These are phyloP conservation scores for Cupressus sempervirens DNA, from an alignment of 75 land plant species.

Conservation along the genomic window DNA sequence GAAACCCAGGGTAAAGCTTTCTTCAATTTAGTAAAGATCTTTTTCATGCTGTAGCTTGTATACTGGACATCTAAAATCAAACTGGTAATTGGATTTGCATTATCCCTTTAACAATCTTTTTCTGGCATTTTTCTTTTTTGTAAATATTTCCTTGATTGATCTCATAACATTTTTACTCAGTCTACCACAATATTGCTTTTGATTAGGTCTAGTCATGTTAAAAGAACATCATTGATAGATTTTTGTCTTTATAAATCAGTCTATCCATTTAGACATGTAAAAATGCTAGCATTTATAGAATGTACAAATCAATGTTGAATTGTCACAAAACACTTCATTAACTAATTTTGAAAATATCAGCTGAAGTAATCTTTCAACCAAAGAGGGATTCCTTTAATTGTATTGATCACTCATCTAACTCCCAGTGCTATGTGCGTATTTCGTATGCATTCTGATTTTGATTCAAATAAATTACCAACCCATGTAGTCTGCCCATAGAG, in stretches of 20 bases:
- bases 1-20: too few relatives aligned
- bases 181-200: background rate
- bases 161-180: background rate
- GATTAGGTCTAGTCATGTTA: too few relatives aligned
- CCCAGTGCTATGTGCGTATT: background rate
- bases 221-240: background rate
- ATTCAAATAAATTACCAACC: background rate
- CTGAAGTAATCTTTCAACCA: slow-evolving; percentile 15
- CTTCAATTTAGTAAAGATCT: background rate
- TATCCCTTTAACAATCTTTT: background rate
- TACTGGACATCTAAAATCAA: background rate
- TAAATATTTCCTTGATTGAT: background rate
- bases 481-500: background rate
- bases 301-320: background rate
- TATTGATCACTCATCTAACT: slow-evolving; percentile 7
- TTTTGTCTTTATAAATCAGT: background rate
- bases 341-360: slow-evolving; percentile 9
- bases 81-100: background rate
- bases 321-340: slow-evolving; percentile 11
- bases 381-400: slow-evolving; percentile 11
- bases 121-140: background rate
- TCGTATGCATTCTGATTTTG: background rate
- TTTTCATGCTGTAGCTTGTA: background rate
- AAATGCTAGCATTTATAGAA: too few relatives aligned
- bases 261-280: background rate